These are phyloP conservation scores for Cinnamomum micranthum DNA, from an alignment of 164 flowering plant species.

Conservation along the genomic window DNA sequence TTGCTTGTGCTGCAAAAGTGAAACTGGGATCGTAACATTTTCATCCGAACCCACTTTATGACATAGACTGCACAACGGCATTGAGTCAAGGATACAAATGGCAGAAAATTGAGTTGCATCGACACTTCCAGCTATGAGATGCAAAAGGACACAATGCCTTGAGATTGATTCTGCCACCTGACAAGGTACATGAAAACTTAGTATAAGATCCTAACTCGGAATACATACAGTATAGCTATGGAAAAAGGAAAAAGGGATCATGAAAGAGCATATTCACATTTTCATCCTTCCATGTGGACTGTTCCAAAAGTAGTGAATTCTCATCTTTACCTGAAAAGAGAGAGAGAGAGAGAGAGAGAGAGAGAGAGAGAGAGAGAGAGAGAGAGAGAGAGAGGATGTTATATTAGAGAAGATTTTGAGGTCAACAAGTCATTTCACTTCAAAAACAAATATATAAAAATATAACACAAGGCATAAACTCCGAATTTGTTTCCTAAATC, in stretches of 20 bases:
- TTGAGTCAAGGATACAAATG: constrained; percentile 64
- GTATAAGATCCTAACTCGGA: neutral
- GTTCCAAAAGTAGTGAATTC: constrained; percentile 39
- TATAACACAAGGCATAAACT: neutral
- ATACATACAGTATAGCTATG: neutral
- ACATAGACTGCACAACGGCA: neutral
- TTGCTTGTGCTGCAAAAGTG: neutral
- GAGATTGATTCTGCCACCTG: constrained; percentile 64
- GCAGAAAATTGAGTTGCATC: constrained; percentile 71
- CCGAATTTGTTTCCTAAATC: neutral
- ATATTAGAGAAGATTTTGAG: neutral
- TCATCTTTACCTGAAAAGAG: constrained; percentile 47
- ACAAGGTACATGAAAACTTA: constrained; percentile 3
- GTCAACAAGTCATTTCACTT: neutral
- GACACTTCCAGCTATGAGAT: constrained; percentile 54
- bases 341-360: neutral
- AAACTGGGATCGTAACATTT: neutral
- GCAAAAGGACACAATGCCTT: constrained; percentile 69
- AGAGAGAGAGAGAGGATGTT: neutral
- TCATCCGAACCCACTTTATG: neutral
- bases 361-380: neutral
- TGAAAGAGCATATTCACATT: constrained; percentile 31
- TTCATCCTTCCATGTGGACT: constrained; percentile 46
- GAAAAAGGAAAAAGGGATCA: neutral
- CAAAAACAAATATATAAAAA: neutral